Conservation (phyloP, 306 rosid genomes). For the Cucumis melo region DNA sequence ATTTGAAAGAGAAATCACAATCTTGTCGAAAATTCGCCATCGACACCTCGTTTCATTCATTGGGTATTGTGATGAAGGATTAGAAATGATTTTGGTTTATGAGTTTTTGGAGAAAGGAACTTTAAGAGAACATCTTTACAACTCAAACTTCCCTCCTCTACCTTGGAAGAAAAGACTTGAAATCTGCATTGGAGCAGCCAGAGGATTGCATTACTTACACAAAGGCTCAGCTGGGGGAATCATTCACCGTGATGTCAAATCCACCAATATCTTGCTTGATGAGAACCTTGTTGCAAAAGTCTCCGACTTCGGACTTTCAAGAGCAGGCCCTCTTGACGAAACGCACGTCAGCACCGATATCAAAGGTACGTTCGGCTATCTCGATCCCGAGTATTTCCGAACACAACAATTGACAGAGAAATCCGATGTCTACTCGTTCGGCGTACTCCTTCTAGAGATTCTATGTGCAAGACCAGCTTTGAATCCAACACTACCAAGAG, state of each 20-base stretch:
- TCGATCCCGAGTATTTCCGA: constrained; percentile 40
- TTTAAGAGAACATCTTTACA: constrained; percentile 35
- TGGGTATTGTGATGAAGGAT: constrained; percentile 40
- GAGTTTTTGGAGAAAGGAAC: constrained; percentile 48
- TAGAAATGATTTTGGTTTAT: constrained; percentile 43
- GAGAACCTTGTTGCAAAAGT: constrained; percentile 17
- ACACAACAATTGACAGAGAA: constrained; percentile 10
- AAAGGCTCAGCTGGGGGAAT: background rate
- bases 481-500: constrained; percentile 24
- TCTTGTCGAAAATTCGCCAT: constrained; percentile 40
- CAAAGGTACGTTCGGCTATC: constrained; percentile 43
- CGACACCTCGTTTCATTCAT: constrained; percentile 11
- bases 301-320: constrained; percentile 44
- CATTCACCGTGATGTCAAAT: background rate
- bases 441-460: background rate
- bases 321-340: constrained; percentile 24
- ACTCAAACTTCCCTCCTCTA: constrained; percentile 19
- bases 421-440: background rate
- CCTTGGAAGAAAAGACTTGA: constrained; percentile 36
- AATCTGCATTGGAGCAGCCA: background rate
- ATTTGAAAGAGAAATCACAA: constrained; percentile 32
- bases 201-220: background rate
- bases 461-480: constrained; percentile 33
- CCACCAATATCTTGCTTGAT: background rate
- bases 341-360: constrained; percentile 37